Percentiles rank a stretch among this genome's conserved stretches.
phyloP scores from a whole-genome alignment of 257 asterid species.

The Striga asiatica region DNA sequence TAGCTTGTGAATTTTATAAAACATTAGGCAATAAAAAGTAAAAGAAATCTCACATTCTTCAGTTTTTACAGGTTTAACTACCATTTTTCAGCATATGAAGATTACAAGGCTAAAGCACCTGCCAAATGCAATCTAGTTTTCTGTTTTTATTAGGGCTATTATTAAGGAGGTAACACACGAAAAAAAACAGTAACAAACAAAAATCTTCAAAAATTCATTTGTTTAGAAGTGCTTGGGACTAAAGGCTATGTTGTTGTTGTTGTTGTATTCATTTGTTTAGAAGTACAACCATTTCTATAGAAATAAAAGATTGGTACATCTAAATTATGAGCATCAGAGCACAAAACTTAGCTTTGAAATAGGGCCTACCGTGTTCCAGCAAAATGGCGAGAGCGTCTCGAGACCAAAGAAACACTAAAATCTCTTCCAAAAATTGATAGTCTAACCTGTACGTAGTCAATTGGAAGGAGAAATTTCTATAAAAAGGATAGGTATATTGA shows the following conservation, averaged over 20 bases:
- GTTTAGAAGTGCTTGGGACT: too few relatives aligned
- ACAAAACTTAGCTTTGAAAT: conserved; percentile 2
- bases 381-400: conserved; percentile 98
- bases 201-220: too few relatives aligned
- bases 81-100: too few relatives aligned
- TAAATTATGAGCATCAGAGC: not conserved
- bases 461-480: conserved; percentile 6
- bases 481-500: not conserved
- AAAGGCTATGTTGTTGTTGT: too few relatives aligned
- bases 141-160: too few relatives aligned
- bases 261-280: conserved; percentile 3
- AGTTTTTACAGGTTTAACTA: not conserved
- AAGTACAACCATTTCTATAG: not conserved
- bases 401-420: conserved; percentile 69
- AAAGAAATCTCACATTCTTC: not conserved
- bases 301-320: not conserved
- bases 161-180: not conserved
- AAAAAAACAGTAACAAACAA: not conserved
- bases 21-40: not conserved
- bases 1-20: not conserved
- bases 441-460: conserved; percentile 59
- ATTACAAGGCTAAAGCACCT: too few relatives aligned
- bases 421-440: conserved; percentile 92
- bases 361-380: conserved; percentile 91
- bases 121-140: not conserved